Percentiles rank a stretch among this genome's conserved stretches.
These are phyloP conservation scores for Vaccinium vitisidaea DNA, from an alignment of 148 eudicot genomes.

Conservation along the genomic window DNA sequence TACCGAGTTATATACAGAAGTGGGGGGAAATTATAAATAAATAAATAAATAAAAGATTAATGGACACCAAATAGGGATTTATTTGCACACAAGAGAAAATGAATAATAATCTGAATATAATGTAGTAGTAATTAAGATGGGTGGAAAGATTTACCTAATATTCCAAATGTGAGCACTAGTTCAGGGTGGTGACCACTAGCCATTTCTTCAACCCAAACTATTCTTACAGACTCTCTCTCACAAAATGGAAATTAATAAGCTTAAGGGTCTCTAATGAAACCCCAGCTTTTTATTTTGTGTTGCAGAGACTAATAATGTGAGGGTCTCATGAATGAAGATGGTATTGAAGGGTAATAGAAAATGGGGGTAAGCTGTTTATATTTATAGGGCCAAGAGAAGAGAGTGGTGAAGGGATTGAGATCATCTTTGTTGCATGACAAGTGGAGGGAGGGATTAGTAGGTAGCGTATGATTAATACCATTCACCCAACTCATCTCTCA, in stretches of 20 bases:
- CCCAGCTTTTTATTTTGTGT: not conserved
- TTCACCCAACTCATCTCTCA: conserved; percentile 12
- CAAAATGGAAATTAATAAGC: not conserved
- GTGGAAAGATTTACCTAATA: conserved; percentile 31
- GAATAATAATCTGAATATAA: not conserved
- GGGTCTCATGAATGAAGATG: conserved; percentile 26
- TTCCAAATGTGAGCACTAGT: conserved; percentile 31
- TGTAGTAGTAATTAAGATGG: not conserved
- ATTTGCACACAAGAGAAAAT: too few relatives aligned
- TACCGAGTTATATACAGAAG: too few relatives aligned
- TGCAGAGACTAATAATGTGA: not conserved
- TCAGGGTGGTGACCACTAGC: conserved; percentile 23
- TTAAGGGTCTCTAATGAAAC: conserved; percentile 18
- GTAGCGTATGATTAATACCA: conserved; percentile 33
- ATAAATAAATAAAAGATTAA: too few relatives aligned
- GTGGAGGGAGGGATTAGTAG: conserved; percentile 25
- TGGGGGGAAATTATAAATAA: too few relatives aligned
- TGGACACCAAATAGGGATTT: too few relatives aligned
- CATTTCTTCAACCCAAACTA: conserved; percentile 16
- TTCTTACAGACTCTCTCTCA: not conserved
- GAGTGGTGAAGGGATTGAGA: conserved; percentile 20
- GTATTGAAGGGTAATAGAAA: not conserved
- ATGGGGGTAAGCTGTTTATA: not conserved
- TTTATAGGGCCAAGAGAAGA: not conserved
- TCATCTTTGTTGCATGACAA: conserved; percentile 39